phyloP scores from a whole-genome alignment of 1,139 yeast genomes.

The Taphrina flavorubra region DNA sequence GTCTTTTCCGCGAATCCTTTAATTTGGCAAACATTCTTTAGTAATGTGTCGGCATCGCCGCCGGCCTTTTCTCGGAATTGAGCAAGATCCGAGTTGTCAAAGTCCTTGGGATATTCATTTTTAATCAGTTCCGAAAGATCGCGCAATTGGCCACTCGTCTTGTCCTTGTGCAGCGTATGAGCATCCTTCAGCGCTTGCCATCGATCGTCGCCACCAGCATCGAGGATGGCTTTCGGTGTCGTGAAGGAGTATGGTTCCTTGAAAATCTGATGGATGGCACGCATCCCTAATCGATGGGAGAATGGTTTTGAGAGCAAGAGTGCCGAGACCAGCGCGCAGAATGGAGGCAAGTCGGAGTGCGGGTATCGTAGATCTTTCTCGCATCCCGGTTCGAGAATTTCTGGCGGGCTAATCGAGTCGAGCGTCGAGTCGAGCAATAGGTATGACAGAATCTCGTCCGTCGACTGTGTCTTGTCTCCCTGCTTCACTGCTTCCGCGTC shows the following conservation, averaged over 20 bases:
- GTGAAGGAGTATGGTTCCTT: constrained; percentile 16
- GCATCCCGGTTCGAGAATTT: constrained; percentile 18
- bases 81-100: constrained; percentile 5
- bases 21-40: constrained; percentile 6
- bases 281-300: constrained; percentile 25
- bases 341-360: constrained; percentile 21
- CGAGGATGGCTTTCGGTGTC: constrained; percentile 12
- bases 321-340: constrained; percentile 23
- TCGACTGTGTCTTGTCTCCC: background rate
- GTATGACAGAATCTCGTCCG: constrained; percentile 11
- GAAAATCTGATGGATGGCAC: constrained; percentile 11
- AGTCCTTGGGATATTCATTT: constrained; percentile 19
- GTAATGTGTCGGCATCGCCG: constrained; percentile 9
- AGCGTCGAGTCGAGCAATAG: constrained; percentile 26
- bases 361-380: constrained; percentile 24
- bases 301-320: constrained; percentile 27
- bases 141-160: constrained; percentile 23
- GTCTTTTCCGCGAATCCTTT: constrained; percentile 31
- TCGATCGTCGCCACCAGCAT: constrained; percentile 11
- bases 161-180: constrained; percentile 17
- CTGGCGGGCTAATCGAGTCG: constrained; percentile 23
- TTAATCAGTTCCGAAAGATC: constrained; percentile 5
- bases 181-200: constrained; percentile 31
- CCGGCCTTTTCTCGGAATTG: constrained; percentile 10
- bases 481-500: background rate